Evolutionary conservation across 257 asterid species (phyloP), one percentile per base, ranked within the genome.

Genomic region (Fraxinus quadrangulata): DNA sequence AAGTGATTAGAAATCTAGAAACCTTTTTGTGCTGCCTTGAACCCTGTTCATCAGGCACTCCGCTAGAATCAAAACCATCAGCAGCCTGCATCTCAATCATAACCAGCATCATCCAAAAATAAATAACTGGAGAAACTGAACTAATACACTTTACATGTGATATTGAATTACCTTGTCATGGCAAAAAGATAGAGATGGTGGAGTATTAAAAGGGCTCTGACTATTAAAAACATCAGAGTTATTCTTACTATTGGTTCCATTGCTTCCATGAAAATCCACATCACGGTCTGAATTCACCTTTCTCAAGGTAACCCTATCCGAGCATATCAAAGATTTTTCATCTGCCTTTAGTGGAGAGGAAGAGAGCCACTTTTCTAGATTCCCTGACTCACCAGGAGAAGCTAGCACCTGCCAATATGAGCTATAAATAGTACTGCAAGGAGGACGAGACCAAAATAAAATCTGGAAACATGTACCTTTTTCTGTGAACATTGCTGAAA

Each of bases 11-110:
- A 75, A 85, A 84, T 73, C 33, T 69, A 21, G 76, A 31, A 23
- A 94, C 99, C 98, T 93, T 91, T 86, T 93, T 93, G 89, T 95
- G 96, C 70, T 90, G 94, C 82, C 90, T 89, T 83, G 91, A 85
- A 80, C 91, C 90, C 56, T 73, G 84, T 51, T 85, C 92, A 78
- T 88, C 86, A 30, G 83, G 77, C 16, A 26, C 87, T 79, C 89
- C 91, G 81, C 80, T 75, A 47, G 74, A 49, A 84, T 81, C 85
- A 73, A 83, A 83, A 71, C 82, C 79, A n/a, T 84, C 88, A 72
- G 77, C 80, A 73, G 88, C 90, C 97, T 95, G 86, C 80, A 83
- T 75, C 71, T 76, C 82, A 78, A 81, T 74, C 70, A 51, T 39
- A 39, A 49, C 72, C 81, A 80, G 74, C 70, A 75, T 72, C 45